Evolutionary conservation across 345 rosid genomes (phyloP).

Genomic region (Lagerstroemia speciosa): DNA sequence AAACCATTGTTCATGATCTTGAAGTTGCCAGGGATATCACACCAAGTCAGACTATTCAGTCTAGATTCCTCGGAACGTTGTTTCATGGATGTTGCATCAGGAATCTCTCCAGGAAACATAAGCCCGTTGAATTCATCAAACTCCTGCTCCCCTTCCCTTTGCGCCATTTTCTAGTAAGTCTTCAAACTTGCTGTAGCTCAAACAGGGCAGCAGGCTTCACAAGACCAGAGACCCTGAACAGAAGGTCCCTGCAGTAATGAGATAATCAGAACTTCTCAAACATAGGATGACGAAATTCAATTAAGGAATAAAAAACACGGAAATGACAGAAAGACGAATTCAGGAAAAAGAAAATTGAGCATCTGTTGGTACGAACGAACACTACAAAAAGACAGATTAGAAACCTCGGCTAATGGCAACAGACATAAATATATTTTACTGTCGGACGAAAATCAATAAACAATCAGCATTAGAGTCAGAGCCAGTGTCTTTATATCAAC

Average conservation of each 20-base stretch:
- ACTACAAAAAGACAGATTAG: background rate
- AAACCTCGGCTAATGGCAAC: background rate
- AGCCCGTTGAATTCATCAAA: conserved; percentile 63
- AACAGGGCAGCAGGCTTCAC: no score
- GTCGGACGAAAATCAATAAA: background rate
- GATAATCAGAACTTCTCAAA: background rate
- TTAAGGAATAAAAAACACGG: background rate
- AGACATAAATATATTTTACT: background rate
- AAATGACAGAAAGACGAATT: background rate
- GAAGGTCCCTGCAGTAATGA: background rate
- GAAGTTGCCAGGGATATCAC: conserved; percentile 11
- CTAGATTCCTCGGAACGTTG: conserved; percentile 28
- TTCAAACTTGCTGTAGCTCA: background rate
- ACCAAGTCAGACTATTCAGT: conserved; percentile 16
- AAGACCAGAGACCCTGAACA: background rate
- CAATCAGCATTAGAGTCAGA: conserved; percentile 1
- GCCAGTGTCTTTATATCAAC: background rate
- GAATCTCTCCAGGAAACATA: conserved; percentile 74
- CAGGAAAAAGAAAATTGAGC: background rate
- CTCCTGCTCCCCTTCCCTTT: conserved; percentile 36
- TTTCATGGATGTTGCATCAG: conserved; percentile 48
- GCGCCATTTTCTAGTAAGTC: conserved; percentile 30
- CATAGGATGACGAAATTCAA: background rate
- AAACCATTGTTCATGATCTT: conserved; percentile 12
- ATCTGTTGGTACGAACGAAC: background rate